Percentiles rank a stretch among this genome's conserved stretches.
phyloP scores from a whole-genome alignment of 129 eudicot species.

The Pseudognaphalium luteoalbum region DNA sequence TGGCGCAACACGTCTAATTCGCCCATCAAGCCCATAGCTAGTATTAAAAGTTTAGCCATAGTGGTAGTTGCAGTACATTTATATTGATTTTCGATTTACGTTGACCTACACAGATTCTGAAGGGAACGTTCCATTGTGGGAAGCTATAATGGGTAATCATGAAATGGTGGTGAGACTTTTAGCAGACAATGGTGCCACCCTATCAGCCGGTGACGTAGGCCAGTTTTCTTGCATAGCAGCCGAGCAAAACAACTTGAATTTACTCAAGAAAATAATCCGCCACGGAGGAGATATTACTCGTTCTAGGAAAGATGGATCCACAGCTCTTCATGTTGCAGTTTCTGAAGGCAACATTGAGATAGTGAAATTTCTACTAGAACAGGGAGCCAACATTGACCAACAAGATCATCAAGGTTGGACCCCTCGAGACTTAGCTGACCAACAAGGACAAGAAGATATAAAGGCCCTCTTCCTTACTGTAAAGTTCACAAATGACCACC shows the following conservation, averaged over 20 bases:
- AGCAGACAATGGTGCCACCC: conserved; percentile 59
- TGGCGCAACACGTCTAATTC: too few relatives aligned
- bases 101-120: conserved; percentile 61
- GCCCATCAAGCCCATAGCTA: too few relatives aligned
- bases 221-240: conserved; percentile 73
- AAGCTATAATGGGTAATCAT: conserved; percentile 66
- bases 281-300: conserved; percentile 69
- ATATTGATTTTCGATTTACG: background rate
- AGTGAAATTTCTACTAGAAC: conserved; percentile 62
- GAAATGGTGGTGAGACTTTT: conserved; percentile 46
- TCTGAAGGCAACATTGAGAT: conserved; percentile 74
- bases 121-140: conserved; percentile 93
- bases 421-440: conserved; percentile 81
- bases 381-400: conserved; percentile 58
- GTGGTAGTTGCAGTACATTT: background rate
- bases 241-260: conserved; percentile 58
- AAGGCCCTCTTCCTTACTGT: conserved; percentile 46
- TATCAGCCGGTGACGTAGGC: conserved; percentile 65
- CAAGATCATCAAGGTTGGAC: conserved; percentile 75
- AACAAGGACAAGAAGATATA: conserved; percentile 93
- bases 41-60: too few relatives aligned
- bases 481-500: conserved; percentile 22
- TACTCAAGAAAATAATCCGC: conserved; percentile 55
- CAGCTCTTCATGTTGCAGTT: conserved; percentile 88
- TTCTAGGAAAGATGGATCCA: conserved; percentile 50